phyloP scores from a whole-genome alignment of 768 basidiomycete genomes.

The Calocybe cyanea region DNA sequence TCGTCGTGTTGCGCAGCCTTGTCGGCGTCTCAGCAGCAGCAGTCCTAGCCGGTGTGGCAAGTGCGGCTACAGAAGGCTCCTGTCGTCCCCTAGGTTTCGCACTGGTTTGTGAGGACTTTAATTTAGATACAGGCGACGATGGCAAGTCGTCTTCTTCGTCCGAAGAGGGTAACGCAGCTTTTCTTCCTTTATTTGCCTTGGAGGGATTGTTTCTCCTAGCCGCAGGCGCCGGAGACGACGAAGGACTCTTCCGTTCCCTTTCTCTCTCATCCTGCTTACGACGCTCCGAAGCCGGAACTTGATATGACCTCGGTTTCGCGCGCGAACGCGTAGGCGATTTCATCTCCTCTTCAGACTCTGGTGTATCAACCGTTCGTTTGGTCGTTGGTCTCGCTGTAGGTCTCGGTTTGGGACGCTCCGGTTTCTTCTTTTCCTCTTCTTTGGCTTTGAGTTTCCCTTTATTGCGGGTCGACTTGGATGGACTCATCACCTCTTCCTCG shows the following conservation, averaged over 20 bases:
- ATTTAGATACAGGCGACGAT: not conserved
- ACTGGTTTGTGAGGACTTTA: not conserved
- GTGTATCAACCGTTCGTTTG: slow-evolving; percentile 5
- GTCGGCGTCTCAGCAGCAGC: too few relatives aligned
- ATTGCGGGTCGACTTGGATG: slow-evolving; percentile 6
- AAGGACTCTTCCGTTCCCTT: too few relatives aligned
- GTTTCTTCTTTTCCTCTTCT: slow-evolving; percentile 12
- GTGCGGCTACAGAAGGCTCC: not conserved
- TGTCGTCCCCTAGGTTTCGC: not conserved
- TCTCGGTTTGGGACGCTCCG: slow-evolving; percentile 9
- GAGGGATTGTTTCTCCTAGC: not conserved
- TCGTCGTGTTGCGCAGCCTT: too few relatives aligned
- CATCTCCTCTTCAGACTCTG: slow-evolving; percentile 13
- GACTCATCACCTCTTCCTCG: slow-evolving; percentile 6
- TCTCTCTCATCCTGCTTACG: too few relatives aligned
- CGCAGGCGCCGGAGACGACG: not conserved
- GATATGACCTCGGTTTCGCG: too few relatives aligned
- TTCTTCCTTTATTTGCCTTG: slow-evolving; percentile 3
- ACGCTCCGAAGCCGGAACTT: too few relatives aligned
- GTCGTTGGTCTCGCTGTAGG: slow-evolving; percentile 1
- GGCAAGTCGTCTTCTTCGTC: slow-evolving; percentile 11
- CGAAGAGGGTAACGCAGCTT: slow-evolving; percentile 4
- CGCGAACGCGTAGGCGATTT: not conserved
- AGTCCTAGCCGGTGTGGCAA: too few relatives aligned
- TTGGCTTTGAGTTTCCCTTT: slow-evolving; percentile 10